A percentile compares a stretch with the other conserved stretches of the same genome.
Conservation (phyloP, 352 stramenopile genomes). For the Phytophthora agathidicida region DNA sequence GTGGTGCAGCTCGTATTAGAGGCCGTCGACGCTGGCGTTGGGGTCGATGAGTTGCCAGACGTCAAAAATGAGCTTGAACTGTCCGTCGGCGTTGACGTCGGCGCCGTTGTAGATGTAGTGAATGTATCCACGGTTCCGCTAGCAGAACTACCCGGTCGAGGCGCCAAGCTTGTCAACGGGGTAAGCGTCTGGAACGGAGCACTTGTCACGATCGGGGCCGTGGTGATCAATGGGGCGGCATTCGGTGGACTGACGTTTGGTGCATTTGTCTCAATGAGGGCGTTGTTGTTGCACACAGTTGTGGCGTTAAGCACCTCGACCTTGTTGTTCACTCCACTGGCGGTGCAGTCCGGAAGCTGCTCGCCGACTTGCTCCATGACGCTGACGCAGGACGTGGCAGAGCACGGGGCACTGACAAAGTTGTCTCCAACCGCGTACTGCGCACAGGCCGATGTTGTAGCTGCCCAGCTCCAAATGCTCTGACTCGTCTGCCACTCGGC, state of each 20-base stretch:
- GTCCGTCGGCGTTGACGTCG: slow-evolving; percentile 10
- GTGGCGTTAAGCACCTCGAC: slow-evolving; percentile 27
- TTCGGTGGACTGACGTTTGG: slow-evolving; percentile 2
- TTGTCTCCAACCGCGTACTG: slow-evolving; percentile 14
- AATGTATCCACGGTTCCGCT: background rate
- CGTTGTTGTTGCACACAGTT: slow-evolving; percentile 16
- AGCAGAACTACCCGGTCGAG: slow-evolving; percentile 2
- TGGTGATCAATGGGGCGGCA: slow-evolving; percentile 2
- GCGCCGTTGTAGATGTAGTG: background rate
- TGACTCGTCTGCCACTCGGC: slow-evolving; percentile 17
- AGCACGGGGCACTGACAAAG: slow-evolving; percentile 22
- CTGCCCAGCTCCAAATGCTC: slow-evolving; percentile 14
- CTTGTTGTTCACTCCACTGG: slow-evolving; percentile 26
- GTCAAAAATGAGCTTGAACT: background rate
- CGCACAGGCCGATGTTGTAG: slow-evolving; percentile 18
- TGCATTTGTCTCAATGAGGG: slow-evolving; percentile 5
- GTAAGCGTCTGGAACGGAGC: slow-evolving; percentile 9
- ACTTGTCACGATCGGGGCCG: slow-evolving; percentile 11
- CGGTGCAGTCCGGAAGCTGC: slow-evolving; percentile 18
- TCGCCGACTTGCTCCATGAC: slow-evolving; percentile 28
- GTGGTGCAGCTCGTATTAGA: slow-evolving; percentile 18
- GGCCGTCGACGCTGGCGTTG: slow-evolving; percentile 4
- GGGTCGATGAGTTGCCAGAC: slow-evolving; percentile 1
- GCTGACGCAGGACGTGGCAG: slow-evolving; percentile 8
- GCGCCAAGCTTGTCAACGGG: background rate